Evolutionary conservation across 1,284 basidiomycete genomes (phyloP).

Genomic region (Trametes hirsuta): DNA sequence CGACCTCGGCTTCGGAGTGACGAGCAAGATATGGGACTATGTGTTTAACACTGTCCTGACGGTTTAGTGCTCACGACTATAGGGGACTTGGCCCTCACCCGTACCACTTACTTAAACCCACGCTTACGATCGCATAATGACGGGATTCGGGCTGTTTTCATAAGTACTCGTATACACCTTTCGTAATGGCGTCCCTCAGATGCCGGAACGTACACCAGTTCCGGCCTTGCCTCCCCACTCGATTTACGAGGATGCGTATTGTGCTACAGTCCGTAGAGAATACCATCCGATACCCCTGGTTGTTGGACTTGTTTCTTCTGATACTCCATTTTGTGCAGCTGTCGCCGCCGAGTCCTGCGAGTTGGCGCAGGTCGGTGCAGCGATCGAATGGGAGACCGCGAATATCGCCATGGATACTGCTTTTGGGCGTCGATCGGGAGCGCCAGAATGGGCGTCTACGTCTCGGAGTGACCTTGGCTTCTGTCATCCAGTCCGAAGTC

Average conservation of each 20-base stretch:
- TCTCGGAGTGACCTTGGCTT: not conserved
- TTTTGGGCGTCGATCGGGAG: not conserved
- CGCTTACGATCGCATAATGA: not conserved
- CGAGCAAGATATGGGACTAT: conserved; percentile 94
- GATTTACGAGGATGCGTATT: not conserved
- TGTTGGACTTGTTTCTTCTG: not conserved
- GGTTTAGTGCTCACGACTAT: conserved; percentile 42
- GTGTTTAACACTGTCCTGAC: conserved; percentile 86
- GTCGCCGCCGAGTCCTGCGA: too few relatives aligned
- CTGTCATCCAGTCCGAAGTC: not conserved
- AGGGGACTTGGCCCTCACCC: not conserved
- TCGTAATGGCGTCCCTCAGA: conserved; percentile 1
- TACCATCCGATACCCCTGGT: conserved; percentile 5
- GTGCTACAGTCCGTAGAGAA: conserved; percentile 3
- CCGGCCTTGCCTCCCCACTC: not conserved
- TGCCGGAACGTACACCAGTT: not conserved
- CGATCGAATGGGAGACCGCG: not conserved
- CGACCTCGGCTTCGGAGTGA: conserved; percentile 98
- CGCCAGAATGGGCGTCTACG: not conserved
- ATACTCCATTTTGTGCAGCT: too few relatives aligned
- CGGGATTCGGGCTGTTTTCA: conserved; percentile 2
- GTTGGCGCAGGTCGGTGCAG: too few relatives aligned
- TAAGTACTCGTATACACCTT: not conserved
- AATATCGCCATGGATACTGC: not conserved
- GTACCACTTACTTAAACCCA: not conserved